These are phyloP conservation scores for Xylariaceae sp. DNA, from an alignment of 2,329 filamentous ascomycete species.

Conservation along the genomic window DNA sequence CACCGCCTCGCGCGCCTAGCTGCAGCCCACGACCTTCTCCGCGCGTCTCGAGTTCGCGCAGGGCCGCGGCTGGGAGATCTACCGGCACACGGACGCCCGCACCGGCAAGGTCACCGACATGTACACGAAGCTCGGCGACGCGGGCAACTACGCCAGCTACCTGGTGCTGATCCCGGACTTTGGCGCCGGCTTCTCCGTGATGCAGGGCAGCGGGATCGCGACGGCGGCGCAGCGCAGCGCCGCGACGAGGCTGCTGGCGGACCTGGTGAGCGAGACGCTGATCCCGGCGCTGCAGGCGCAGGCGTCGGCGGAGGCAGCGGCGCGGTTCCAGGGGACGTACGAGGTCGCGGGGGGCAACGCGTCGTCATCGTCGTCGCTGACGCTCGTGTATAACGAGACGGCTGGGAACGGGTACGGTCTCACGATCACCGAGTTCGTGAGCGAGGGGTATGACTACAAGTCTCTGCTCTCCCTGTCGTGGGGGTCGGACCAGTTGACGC, in stretches of 20 bases:
- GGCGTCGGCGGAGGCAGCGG: slow-evolving; percentile 20
- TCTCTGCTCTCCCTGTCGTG: background rate
- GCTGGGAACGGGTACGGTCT: slow-evolving; percentile 13
- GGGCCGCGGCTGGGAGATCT: slow-evolving; percentile 36
- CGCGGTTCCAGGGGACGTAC: slow-evolving; percentile 24
- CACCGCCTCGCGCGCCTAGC: slow-evolving; percentile 33
- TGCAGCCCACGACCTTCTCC: slow-evolving; percentile 36
- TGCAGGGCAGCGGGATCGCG: slow-evolving; percentile 20
- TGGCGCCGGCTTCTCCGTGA: slow-evolving; percentile 30
- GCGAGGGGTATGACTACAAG: slow-evolving; percentile 6
- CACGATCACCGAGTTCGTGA: slow-evolving; percentile 13
- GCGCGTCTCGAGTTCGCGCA: slow-evolving; percentile 27
- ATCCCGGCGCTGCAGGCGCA: slow-evolving; percentile 23
- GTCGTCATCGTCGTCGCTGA: slow-evolving; percentile 4
- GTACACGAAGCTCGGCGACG: slow-evolving; percentile 30
- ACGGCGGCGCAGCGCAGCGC: slow-evolving; percentile 3
- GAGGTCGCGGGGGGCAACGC: slow-evolving; percentile 5
- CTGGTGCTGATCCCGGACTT: slow-evolving; percentile 31
- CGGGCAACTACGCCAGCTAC: slow-evolving; percentile 30
- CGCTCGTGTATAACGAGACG: slow-evolving; percentile 16
- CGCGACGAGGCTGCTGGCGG: slow-evolving; percentile 21
- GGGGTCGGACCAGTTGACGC: slow-evolving; percentile 6
- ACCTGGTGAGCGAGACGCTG: slow-evolving; percentile 22
- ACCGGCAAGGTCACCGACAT: slow-evolving; percentile 27
- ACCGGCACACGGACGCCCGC: slow-evolving; percentile 14